Percentiles rank a stretch among this genome's conserved stretches.
Conservation (phyloP, 2,329 filamentous ascomycete genomes). For the Biscogniauxia sp. region DNA sequence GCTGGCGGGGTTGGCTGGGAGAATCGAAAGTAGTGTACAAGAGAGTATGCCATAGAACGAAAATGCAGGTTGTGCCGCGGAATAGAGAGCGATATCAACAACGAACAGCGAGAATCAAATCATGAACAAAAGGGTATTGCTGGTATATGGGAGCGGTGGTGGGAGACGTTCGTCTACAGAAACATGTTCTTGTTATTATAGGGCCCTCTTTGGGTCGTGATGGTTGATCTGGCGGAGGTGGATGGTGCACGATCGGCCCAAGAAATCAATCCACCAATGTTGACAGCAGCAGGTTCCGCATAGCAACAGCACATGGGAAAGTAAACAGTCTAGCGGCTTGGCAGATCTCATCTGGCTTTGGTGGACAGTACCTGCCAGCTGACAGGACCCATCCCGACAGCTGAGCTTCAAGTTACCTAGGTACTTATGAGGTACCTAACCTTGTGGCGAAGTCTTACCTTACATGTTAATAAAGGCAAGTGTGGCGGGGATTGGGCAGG, state of each 20-base stretch:
- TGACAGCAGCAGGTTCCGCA: neutral
- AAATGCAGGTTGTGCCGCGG: constrained; percentile 13
- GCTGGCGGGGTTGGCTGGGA: neutral
- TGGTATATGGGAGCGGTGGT: neutral
- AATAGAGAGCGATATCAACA: neutral
- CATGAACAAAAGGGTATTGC: neutral
- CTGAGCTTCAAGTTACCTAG: neutral
- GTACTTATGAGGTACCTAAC: no score
- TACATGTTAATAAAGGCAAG: no score
- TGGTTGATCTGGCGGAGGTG: neutral
- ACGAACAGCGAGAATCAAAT: neutral
- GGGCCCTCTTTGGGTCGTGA: neutral
- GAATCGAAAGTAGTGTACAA: constrained; percentile 1
- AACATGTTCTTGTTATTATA: neutral
- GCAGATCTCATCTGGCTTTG: neutral
- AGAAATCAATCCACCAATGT: neutral
- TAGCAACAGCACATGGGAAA: neutral
- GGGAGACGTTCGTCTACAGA: neutral
- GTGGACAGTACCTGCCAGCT: neutral
- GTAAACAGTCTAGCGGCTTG: neutral
- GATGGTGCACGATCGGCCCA: neutral
- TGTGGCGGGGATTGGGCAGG: no score
- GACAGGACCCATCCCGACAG: neutral
- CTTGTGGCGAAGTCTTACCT: no score
- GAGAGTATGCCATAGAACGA: constrained; percentile 24